Conservation (phyloP, 306 rosid genomes). For the Quillaja saponaria region DNA sequence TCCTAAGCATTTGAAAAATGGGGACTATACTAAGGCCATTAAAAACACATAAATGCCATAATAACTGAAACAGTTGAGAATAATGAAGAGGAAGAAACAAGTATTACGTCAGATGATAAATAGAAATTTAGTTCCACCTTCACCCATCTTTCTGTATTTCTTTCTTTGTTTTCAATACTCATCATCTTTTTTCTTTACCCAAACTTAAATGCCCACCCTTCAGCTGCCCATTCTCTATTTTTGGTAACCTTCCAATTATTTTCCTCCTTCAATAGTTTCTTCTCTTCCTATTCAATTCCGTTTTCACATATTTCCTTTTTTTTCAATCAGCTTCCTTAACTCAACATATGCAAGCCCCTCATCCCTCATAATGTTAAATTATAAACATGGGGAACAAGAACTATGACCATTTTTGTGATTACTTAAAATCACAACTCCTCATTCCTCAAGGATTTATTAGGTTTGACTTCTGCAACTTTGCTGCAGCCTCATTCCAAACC, state of each 20-base stretch:
- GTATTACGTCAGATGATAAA: constrained; percentile 66
- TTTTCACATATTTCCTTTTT: constrained; percentile 19
- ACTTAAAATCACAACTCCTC: constrained; percentile 26
- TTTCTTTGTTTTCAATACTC: neutral
- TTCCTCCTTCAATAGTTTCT: too few relatives aligned
- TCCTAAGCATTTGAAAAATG: constrained; percentile 65
- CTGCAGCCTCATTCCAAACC: neutral
- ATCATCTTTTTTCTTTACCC: constrained; percentile 22
- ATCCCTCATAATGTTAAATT: constrained; percentile 13
- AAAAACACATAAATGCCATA: constrained; percentile 76
- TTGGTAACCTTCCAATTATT: constrained; percentile 19
- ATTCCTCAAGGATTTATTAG: neutral
- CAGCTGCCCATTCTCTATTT: constrained; percentile 26
- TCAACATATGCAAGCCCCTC: constrained; percentile 22
- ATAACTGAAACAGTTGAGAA: constrained; percentile 81
- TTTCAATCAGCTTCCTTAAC: constrained; percentile 26
- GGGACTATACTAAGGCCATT: constrained; percentile 59
- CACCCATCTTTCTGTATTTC: constrained; percentile 25
- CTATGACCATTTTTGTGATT: constrained; percentile 27
- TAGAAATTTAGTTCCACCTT: constrained; percentile 48
- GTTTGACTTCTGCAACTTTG: neutral
- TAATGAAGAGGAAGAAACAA: constrained; percentile 39
- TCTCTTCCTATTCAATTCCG: too few relatives aligned
- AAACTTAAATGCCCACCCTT: constrained; percentile 37
- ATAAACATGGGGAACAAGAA: constrained; percentile 4